A percentile compares a stretch with the other conserved stretches of the same genome.
Conservation (phyloP, 2,329 filamentous ascomycete genomes). For the Alternaria viburni region DNA sequence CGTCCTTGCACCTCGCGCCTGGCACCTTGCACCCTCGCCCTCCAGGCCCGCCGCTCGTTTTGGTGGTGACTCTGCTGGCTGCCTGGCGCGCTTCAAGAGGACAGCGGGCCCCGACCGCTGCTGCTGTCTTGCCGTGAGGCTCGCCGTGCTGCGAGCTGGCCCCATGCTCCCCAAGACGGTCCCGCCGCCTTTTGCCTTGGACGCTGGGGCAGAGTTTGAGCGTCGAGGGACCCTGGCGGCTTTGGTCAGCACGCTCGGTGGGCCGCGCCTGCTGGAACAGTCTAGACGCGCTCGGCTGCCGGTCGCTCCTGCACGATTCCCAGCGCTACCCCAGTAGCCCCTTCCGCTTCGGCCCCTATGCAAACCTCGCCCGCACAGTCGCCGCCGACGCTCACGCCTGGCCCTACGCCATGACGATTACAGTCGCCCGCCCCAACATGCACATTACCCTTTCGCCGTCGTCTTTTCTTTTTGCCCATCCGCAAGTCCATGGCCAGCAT, state of each 20-base stretch:
- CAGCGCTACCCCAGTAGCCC: slow-evolving; percentile 22
- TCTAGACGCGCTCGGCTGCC: slow-evolving; percentile 26
- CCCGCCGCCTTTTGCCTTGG: no score
- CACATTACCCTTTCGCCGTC: slow-evolving; percentile 8
- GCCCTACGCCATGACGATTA: slow-evolving; percentile 4
- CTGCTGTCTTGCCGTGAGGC: neutral
- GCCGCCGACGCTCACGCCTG: slow-evolving; percentile 10
- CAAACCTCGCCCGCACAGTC: slow-evolving; percentile 14
- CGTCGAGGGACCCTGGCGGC: slow-evolving; percentile 4
- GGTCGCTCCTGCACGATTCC: slow-evolving; percentile 21
- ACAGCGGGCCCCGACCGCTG: neutral
- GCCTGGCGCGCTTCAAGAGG: neutral
- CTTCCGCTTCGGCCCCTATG: slow-evolving; percentile 20
- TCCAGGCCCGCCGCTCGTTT: slow-evolving; percentile 1
- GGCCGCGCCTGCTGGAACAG: slow-evolving; percentile 25
- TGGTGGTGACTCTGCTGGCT: neutral
- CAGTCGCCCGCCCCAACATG: neutral
- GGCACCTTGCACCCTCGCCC: neutral
- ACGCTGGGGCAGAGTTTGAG: slow-evolving; percentile 2
- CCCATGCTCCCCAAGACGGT: no score
- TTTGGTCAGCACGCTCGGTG: slow-evolving; percentile 12
- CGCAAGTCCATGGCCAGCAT: neutral
- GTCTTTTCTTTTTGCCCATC: slow-evolving; percentile 1
- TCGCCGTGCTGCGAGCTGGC: neutral
- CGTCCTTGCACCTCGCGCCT: slow-evolving; percentile 12